These are phyloP conservation scores for Russula emetica DNA, from an alignment of 768 basidiomycete genomes.

Conservation along the genomic window DNA sequence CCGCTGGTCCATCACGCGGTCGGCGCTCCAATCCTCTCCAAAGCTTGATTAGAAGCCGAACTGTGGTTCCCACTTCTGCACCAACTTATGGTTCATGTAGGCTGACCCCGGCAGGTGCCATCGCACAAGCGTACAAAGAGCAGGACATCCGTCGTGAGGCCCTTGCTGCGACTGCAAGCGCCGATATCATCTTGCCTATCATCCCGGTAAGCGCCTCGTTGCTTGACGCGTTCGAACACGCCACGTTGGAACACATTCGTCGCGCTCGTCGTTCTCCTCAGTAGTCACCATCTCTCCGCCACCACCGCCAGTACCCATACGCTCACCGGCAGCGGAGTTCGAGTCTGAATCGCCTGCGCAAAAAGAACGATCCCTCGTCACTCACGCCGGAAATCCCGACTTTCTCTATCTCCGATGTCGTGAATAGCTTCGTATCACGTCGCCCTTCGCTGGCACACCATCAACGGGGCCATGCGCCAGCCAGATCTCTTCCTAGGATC, in stretches of 20 bases:
- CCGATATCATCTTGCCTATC: conserved; percentile 5
- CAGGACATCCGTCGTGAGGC: conserved; percentile 25
- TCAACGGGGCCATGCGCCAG: conserved; percentile 8
- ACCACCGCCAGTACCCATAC: neutral
- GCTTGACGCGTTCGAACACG: neutral
- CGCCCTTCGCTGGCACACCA: conserved; percentile 22
- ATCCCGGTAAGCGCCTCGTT: neutral
- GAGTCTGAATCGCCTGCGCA: neutral
- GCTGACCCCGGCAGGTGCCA: conserved; percentile 27
- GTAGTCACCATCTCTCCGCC: conserved; percentile 37
- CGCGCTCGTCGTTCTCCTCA: conserved; percentile 56
- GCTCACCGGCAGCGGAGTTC: neutral
- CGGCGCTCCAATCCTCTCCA: conserved; percentile 12
- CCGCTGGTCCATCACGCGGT: conserved; percentile 2
- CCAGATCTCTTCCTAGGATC: conserved; percentile 5
- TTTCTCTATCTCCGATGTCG: conserved; percentile 45
- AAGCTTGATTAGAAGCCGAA: conserved; percentile 15
- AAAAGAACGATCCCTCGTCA: conserved; percentile 8
- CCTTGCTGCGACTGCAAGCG: conserved; percentile 20
- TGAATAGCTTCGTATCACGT: conserved; percentile 42
- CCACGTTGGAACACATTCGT: conserved; percentile 32
- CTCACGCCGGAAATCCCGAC: conserved; percentile 46
- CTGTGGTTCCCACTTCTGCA: neutral
- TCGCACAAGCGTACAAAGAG: conserved; percentile 27
- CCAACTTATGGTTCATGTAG: conserved; percentile 12